Percentiles rank a stretch among this genome's conserved stretches.
Evolutionary conservation across 2,329 filamentous ascomycete genomes (phyloP).

Genomic region (Monosporascus sp.): DNA sequence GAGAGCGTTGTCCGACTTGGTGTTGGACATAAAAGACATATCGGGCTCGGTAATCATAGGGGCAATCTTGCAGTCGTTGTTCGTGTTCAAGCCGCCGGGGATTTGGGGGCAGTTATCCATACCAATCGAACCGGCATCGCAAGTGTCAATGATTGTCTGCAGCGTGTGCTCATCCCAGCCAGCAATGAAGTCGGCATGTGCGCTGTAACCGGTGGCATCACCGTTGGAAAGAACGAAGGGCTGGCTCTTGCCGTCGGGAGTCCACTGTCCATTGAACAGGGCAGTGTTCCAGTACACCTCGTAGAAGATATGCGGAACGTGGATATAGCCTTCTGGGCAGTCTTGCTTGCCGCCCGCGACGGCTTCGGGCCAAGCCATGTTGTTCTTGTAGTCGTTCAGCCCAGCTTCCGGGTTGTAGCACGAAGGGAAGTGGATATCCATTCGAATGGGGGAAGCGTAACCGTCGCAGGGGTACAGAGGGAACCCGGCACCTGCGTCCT

Average conservation of each 20-base stretch:
- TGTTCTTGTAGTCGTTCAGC: conserved; percentile 54
- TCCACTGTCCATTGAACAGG: conserved; percentile 47
- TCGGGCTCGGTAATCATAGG: conserved; percentile 38
- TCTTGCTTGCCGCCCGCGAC: conserved; percentile 43
- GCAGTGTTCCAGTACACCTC: conserved; percentile 59
- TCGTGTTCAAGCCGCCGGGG: conserved; percentile 45
- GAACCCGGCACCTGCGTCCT: conserved; percentile 58
- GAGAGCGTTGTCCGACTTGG: conserved; percentile 34
- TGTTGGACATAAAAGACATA: conserved; percentile 10
- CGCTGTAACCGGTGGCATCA: conserved; percentile 64
- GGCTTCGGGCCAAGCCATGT: conserved; percentile 59
- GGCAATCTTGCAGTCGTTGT: conserved; percentile 44
- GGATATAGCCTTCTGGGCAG: conserved; percentile 50
- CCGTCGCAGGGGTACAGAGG: conserved; percentile 65
- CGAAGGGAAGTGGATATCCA: conserved; percentile 66
- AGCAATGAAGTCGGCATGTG: conserved; percentile 68
- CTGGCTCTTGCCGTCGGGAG: conserved; percentile 46
- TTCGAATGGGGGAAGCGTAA: conserved; percentile 54
- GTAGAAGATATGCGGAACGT: conserved; percentile 53
- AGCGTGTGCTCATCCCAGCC: conserved; percentile 64
- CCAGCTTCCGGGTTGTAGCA: conserved; percentile 65
- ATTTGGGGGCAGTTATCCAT: conserved; percentile 61
- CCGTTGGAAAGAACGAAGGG: conserved; percentile 67
- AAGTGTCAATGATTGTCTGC: conserved; percentile 62
- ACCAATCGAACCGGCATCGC: conserved; percentile 52